phyloP scores from a whole-genome alignment of 371 early-diverging fungal genomes.

The Rhizopus arrhizus region DNA sequence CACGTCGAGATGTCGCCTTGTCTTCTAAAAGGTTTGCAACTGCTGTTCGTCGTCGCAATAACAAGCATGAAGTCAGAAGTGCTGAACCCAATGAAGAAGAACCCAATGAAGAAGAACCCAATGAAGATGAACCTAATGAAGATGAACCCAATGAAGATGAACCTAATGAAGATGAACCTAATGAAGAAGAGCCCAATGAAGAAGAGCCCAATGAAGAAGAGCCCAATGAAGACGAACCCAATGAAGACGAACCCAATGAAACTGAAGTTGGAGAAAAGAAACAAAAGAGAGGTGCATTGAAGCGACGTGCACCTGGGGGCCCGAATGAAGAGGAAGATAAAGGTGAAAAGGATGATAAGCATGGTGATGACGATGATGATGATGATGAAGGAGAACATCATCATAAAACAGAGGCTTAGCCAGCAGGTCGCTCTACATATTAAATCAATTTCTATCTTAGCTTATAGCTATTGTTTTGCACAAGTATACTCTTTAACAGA shows the following conservation, averaged over 20 bases:
- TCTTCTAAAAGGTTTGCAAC: not conserved
- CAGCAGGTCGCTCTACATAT: not conserved
- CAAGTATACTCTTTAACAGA: too few species aligned
- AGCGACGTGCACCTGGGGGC: too few species aligned
- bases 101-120: not conserved
- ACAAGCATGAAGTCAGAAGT: not conserved
- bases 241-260: too few species aligned
- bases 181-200: too few species aligned
- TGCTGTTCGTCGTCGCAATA: not conserved
- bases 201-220: too few species aligned
- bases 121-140: not conserved
- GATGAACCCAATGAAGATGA: not conserved
- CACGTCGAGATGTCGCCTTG: not conserved
- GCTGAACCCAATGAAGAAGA: not conserved
- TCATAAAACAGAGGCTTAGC: not conserved
- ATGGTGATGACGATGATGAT: not conserved
- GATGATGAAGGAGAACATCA: not conserved
- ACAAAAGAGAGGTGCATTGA: too few species aligned
- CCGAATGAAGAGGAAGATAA: too few species aligned
- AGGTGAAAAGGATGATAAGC: too few species aligned
- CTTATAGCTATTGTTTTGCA: too few species aligned
- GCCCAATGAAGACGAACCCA: too few species aligned
- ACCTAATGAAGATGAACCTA: not conserved
- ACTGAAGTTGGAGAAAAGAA: too few species aligned
- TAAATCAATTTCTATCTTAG: too few species aligned